These are phyloP conservation scores for Lepiota subincarnata DNA, from an alignment of 768 basidiomycete genomes.

Conservation along the genomic window DNA sequence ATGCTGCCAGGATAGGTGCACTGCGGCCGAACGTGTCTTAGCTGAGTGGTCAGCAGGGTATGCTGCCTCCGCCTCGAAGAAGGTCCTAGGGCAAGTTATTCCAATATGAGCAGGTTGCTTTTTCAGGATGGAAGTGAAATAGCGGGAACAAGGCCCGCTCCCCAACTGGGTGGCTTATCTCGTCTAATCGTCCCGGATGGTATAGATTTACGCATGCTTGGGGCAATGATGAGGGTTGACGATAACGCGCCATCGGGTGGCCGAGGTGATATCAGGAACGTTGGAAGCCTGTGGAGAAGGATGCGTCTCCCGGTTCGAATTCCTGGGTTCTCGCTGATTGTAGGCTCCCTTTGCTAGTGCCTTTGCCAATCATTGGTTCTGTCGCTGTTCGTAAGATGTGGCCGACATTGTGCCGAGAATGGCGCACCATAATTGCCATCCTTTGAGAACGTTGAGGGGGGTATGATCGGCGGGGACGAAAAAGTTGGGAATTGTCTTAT, in stretches of 20 bases:
- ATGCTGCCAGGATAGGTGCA: neutral
- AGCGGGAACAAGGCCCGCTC: neutral
- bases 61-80: neutral
- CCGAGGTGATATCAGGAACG: neutral
- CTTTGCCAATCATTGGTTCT: neutral
- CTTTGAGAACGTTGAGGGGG: too few relatives aligned
- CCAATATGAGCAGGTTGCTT: neutral
- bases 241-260: slow-evolving; percentile 3
- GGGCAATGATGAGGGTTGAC: neutral
- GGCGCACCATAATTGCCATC: neutral
- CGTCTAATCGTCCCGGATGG: neutral
- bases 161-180: neutral
- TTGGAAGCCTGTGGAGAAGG: slow-evolving; percentile 5
- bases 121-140: neutral
- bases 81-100: neutral
- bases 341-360: neutral
- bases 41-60: neutral
- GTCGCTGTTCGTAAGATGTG: neutral
- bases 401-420: neutral
- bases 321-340: neutral
- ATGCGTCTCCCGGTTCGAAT: neutral
- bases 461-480: too few relatives aligned
- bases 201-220: neutral
- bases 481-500: too few relatives aligned
- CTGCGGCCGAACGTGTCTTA: neutral